Evolutionary conservation across 208 protist species (phyloP), one percentile per base, ranked within the genome.

Genomic region (Phytomonas sp.): DNA sequence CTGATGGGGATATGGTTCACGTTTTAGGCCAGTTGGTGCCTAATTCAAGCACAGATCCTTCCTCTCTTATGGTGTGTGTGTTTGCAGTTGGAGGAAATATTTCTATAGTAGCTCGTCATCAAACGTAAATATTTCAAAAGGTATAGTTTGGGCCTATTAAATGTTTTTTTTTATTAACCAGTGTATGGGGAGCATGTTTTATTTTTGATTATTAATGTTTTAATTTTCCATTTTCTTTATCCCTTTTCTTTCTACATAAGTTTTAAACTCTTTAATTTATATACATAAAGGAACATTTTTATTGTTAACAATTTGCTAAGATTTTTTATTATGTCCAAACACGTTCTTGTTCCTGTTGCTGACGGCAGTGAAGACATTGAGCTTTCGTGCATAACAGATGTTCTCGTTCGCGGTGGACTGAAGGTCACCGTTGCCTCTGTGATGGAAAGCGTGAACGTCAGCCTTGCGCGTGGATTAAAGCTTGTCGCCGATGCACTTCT

Each of bases 301-400:
- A 64, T 42, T 12, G 31, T 10, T 42, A 42, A 40, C 7, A 64
- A 64, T n/a, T 42, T 23, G 19, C 36, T n/a, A 64, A 42, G 2
- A 64, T 23, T 23, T 11, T 62, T 42, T 64, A 64, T 64, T 14
- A 64, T 64, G 64, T 68, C 34, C 32, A 68, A 86, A 77, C 79
- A 77, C 61, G 88, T 91, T 72, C 84, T 96, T 52, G 88, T 96
- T 73, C 86, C 84, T 56, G 83, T 84, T 10, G 88, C 91, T 29
- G 85, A 93, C 75, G 83, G 87, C 68, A 81, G 84, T 26, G 91
- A 96, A 74, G 91, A 96, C 63, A 96, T 96, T 82, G 91, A 96
- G 77, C 69, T 94, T 10, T 83, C 83, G 31, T 90, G 83, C 78
- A 84, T 91, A 42, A 91, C 83, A n/a, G 85, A 96, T 67, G 81